Conservation (phyloP, 2,329 filamentous ascomycete species). For the Aureobasidium sp. region DNA sequence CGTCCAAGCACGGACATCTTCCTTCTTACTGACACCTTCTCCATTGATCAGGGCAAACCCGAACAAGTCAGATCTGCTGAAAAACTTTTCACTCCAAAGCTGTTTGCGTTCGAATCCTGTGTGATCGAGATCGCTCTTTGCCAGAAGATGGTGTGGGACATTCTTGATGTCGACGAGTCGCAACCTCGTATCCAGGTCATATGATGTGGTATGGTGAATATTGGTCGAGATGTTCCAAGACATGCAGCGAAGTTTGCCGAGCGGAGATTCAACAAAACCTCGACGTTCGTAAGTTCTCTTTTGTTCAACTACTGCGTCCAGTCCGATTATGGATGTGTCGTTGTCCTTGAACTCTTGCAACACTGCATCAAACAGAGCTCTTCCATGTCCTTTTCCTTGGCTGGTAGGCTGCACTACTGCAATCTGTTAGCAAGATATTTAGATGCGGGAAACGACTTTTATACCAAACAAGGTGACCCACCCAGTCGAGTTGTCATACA, state of each 20-base stretch:
- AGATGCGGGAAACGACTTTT: background rate
- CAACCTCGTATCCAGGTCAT: background rate
- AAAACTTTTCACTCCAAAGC: slow-evolving; percentile 27
- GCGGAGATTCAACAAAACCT: slow-evolving; percentile 24
- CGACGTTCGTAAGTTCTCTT: slow-evolving; percentile 29
- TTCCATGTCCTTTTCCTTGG: slow-evolving; percentile 28
- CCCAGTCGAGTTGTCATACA: slow-evolving; percentile 30
- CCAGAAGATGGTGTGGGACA: slow-evolving; percentile 21
- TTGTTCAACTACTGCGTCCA: slow-evolving; percentile 32
- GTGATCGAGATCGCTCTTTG: slow-evolving; percentile 23
- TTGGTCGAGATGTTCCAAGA: slow-evolving; percentile 14
- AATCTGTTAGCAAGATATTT: background rate
- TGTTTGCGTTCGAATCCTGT: slow-evolving; percentile 27
- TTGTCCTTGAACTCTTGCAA: slow-evolving; percentile 20
- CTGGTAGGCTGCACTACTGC: slow-evolving; percentile 23
- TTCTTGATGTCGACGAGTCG: slow-evolving; percentile 21
- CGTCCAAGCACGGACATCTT: slow-evolving; percentile 24
- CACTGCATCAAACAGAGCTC: slow-evolving; percentile 25
- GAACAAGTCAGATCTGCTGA: slow-evolving; percentile 23
- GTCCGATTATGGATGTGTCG: slow-evolving; percentile 23
- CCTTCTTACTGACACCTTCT: slow-evolving; percentile 9
- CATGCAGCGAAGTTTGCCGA: slow-evolving; percentile 22
- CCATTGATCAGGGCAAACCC: slow-evolving; percentile 22
- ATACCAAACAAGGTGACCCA: slow-evolving; percentile 31
- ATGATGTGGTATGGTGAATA: slow-evolving; percentile 3